Evolutionary conservation across 805 yeast species (phyloP).

Genomic region (Komagataella mondaviorum): DNA sequence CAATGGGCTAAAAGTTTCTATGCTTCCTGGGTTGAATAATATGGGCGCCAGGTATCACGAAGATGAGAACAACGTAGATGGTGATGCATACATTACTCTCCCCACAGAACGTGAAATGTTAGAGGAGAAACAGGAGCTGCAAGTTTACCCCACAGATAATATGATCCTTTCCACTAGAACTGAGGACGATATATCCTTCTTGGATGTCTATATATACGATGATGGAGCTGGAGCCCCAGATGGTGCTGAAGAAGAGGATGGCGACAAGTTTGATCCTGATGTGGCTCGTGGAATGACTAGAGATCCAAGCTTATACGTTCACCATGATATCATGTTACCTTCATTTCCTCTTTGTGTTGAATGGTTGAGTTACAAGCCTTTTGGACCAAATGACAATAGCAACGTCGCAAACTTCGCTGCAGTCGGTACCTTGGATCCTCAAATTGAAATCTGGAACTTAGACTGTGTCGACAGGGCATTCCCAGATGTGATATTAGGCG

Average conservation of each 20-base stretch:
- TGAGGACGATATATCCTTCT: conserved; percentile 84
- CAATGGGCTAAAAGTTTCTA: conserved; percentile 42
- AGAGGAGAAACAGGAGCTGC: conserved; percentile 76
- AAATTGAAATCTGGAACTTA: conserved; percentile 92
- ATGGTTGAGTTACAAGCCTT: conserved; percentile 77
- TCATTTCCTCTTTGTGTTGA: conserved; percentile 95
- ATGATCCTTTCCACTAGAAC: conserved; percentile 85
- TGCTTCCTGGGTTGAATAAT: conserved; percentile 60
- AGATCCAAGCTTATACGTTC: conserved; percentile 74
- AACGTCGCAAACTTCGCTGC: conserved; percentile 87
- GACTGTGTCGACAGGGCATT: conserved; percentile 88
- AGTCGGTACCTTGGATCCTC: conserved; percentile 93
- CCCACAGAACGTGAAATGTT: conserved; percentile 49
- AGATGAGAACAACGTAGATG: conserved; percentile 25
- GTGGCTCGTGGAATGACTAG: conserved; percentile 61
- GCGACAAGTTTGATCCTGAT: conserved; percentile 54
- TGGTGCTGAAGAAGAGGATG: conserved; percentile 51
- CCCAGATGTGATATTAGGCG: conserved; percentile 90
- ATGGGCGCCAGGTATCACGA: conserved; percentile 44
- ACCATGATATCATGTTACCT: conserved; percentile 94
- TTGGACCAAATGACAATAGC: conserved; percentile 23
- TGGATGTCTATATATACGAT: conserved; percentile 91
- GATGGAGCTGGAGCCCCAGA: conserved; percentile 81
- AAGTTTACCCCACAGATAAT: conserved; percentile 82
- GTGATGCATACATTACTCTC: conserved; percentile 34